A percentile compares a stretch with the other conserved stretches of the same genome.
Evolutionary conservation across 2,329 filamentous ascomycete genomes (phyloP).

Genomic region (Mycosphaerella arachidis): DNA sequence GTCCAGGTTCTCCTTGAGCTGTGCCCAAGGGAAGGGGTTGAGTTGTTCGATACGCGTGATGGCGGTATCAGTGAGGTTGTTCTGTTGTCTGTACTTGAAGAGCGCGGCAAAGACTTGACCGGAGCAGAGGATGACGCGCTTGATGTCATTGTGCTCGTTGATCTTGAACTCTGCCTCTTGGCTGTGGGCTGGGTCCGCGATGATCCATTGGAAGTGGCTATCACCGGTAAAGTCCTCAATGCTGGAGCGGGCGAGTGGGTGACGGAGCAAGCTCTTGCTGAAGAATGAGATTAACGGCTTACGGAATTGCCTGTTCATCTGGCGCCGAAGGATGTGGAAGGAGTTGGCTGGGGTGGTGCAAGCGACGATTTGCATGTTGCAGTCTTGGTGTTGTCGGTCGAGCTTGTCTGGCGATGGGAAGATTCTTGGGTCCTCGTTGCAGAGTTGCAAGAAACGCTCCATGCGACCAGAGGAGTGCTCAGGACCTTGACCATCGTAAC

Average conservation of each 20-base stretch:
- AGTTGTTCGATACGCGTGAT: conserved; percentile 96
- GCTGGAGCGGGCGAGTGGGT: conserved; percentile 82
- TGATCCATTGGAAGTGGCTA: conserved; percentile 95
- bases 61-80: conserved; percentile 83
- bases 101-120: conserved; percentile 92
- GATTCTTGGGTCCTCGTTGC: conserved; percentile 91
- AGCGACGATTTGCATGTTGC: conserved; percentile 98
- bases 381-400: conserved; percentile 96
- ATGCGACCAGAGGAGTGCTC: conserved; percentile 97
- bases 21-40: conserved; percentile 98
- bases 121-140: conserved; percentile 89
- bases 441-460: conserved; percentile 94
- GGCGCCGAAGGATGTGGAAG: conserved; percentile 92
- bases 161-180: conserved; percentile 57
- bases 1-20: conserved; percentile 94
- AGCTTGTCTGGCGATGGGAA: conserved; percentile 87
- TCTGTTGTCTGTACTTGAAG: conserved; percentile 81
- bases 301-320: conserved; percentile 98
- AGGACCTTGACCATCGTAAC: conserved; percentile 95
- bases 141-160: conserved; percentile 76
- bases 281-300: conserved; percentile 98
- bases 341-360: conserved; percentile 94
- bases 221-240: conserved; percentile 89
- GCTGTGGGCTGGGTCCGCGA: conserved; percentile 81
- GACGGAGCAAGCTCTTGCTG: conserved; percentile 92